phyloP scores from a whole-genome alignment of 2,329 filamentous ascomycete species.

The Colletotrichum sp. region DNA sequence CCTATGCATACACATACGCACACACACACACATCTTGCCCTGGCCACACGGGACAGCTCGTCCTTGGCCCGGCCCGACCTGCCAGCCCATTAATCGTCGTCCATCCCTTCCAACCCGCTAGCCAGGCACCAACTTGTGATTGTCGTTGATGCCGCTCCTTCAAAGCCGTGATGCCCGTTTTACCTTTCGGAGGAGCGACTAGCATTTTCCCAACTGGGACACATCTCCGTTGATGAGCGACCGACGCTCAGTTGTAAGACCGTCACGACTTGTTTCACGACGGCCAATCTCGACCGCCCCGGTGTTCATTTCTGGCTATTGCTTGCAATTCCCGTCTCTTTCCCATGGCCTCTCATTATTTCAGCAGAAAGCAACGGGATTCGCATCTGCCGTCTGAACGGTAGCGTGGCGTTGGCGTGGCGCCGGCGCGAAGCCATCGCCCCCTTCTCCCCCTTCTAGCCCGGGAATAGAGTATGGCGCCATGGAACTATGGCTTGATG shows the following conservation, averaged over 20 bases:
- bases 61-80: background rate
- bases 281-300: background rate
- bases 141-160: background rate
- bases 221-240: conserved; percentile 13
- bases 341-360: background rate
- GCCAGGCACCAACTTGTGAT: background rate
- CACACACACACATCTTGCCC: background rate
- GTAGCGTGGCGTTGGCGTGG: background rate
- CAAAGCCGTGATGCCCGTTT: conserved; percentile 1
- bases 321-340: background rate
- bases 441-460: background rate
- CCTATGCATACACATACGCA: background rate
- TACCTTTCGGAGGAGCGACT: conserved; percentile 11
- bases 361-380: background rate
- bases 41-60: background rate
- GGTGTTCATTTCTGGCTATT: background rate
- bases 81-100: background rate
- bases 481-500: background rate
- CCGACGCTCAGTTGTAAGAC: background rate
- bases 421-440: background rate
- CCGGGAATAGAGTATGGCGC: background rate
- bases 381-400: background rate
- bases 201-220: conserved; percentile 7
- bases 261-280: conserved; percentile 9
- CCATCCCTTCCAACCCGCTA: background rate